Evolutionary conservation across 768 basidiomycete species (phyloP).

Genomic region (Tephrocybe sp.): DNA sequence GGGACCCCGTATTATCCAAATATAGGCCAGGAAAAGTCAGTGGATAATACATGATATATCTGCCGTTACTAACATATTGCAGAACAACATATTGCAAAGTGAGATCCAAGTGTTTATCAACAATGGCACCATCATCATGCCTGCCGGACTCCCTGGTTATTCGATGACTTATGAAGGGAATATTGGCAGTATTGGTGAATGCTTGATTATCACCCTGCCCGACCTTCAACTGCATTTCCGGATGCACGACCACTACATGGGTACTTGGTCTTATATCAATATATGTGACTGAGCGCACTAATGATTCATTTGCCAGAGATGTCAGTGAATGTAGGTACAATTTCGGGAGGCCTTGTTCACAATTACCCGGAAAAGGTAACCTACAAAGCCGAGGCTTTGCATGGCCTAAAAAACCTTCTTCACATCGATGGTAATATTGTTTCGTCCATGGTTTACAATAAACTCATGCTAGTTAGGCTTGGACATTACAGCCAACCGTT

Average conservation of each 20-base stretch:
- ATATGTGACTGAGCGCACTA: neutral
- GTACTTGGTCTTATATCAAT: slow-evolving; percentile 25
- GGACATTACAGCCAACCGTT: slow-evolving; percentile 77
- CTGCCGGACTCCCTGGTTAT: slow-evolving; percentile 67
- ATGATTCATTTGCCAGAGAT: slow-evolving; percentile 53
- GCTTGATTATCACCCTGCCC: slow-evolving; percentile 58
- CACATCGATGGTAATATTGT: slow-evolving; percentile 47
- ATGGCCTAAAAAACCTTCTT: slow-evolving; percentile 35
- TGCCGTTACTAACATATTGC: slow-evolving; percentile 1
- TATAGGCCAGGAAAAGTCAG: slow-evolving; percentile 79
- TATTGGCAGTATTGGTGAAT: slow-evolving; percentile 48
- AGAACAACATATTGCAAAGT: slow-evolving; percentile 86
- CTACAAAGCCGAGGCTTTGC: slow-evolving; percentile 19
- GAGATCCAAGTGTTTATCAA: slow-evolving; percentile 55
- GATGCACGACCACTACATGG: slow-evolving; percentile 88
- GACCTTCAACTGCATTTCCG: slow-evolving; percentile 76
- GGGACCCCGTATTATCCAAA: slow-evolving; percentile 80
- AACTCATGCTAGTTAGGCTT: slow-evolving; percentile 46
- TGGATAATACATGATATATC: neutral
- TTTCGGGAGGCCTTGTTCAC: slow-evolving; percentile 50
- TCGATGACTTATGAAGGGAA: slow-evolving; percentile 31
- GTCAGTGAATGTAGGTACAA: slow-evolving; percentile 68
- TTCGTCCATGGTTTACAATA: neutral
- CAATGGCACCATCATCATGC: slow-evolving; percentile 57
- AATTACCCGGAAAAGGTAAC: slow-evolving; percentile 46